phyloP scores from a whole-genome alignment of 2,329 filamentous ascomycete species.

The Neonectria coccinea region DNA sequence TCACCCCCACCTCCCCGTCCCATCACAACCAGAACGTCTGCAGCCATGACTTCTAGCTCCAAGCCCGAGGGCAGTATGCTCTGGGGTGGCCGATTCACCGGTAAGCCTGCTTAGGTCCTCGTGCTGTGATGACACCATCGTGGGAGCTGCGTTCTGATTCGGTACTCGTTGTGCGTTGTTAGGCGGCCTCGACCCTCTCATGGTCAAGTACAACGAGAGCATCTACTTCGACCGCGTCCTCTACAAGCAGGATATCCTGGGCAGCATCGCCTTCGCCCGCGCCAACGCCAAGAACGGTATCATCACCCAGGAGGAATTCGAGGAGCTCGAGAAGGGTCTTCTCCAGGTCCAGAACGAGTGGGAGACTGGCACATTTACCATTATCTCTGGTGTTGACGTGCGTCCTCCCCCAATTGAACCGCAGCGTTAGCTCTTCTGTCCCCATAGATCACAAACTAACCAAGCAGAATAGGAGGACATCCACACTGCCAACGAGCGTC shows the following conservation, averaged over 20 bases:
- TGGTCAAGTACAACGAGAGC: conserved; percentile 86
- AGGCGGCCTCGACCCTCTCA: conserved; percentile 87
- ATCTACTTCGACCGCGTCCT: conserved; percentile 83
- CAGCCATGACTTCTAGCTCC: conserved; percentile 45
- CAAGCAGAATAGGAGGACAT: conserved; percentile 49
- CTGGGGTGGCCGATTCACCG: conserved; percentile 64
- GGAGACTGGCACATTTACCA: conserved; percentile 61
- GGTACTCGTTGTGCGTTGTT: conserved; percentile 18
- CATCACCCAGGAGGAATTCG: conserved; percentile 78
- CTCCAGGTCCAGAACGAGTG: conserved; percentile 66
- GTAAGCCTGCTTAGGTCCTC: conserved; percentile 47
- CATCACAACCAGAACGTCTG: neutral
- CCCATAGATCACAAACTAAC: conserved; percentile 6
- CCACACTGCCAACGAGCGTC: conserved; percentile 66
- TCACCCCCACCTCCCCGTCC: neutral
- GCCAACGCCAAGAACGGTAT: conserved; percentile 83
- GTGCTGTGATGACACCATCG: neutral
- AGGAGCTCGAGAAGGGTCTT: conserved; percentile 79
- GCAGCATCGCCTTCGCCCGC: conserved; percentile 83
- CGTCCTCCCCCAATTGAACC: conserved; percentile 49
- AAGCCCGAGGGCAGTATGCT: conserved; percentile 51
- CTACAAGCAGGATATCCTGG: conserved; percentile 83
- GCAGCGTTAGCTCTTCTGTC: neutral
- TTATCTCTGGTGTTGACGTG: conserved; percentile 64
- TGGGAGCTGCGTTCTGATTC: conserved; percentile 3